A percentile compares a stretch with the other conserved stretches of the same genome.
phyloP scores from a whole-genome alignment of 139 green algal genomes.

The Monoraphidium neglectum region DNA sequence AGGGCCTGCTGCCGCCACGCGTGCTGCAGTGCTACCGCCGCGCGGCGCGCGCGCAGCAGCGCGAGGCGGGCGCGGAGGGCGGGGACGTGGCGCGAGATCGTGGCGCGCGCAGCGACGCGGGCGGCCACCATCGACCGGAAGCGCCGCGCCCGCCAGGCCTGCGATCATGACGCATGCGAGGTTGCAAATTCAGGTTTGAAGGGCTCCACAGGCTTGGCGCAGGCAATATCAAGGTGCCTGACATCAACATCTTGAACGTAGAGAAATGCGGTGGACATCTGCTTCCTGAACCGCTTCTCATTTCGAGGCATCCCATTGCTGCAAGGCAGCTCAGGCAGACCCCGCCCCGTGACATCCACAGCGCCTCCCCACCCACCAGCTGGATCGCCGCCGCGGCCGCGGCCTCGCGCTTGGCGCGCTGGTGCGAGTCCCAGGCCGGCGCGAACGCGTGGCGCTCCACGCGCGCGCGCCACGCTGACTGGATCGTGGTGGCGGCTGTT shows the following conservation, averaged over 20 bases:
- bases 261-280: neutral
- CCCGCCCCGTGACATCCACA: neutral
- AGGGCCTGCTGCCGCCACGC: conserved; percentile 7
- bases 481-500: conserved; percentile 44
- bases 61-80: neutral
- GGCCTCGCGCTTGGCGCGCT: neutral
- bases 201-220: neutral
- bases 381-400: conserved; percentile 31
- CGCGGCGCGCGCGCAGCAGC: neutral
- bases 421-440: conserved; percentile 14
- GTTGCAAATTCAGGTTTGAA: neutral
- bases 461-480: conserved; percentile 45
- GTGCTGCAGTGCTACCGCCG: neutral
- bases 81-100: conserved; percentile 12
- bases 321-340: neutral
- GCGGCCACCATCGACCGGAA: neutral
- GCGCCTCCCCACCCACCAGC: no score
- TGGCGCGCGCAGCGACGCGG: neutral
- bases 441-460: conserved; percentile 18
- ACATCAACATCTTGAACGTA: neutral
- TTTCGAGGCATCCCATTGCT: neutral
- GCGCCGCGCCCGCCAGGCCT: conserved; percentile 26
- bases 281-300: neutral
- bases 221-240: neutral
- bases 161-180: neutral